These are phyloP conservation scores for Trichosporon asahii DNA, from an alignment of 1,284 basidiomycete species.

Conservation along the genomic window DNA sequence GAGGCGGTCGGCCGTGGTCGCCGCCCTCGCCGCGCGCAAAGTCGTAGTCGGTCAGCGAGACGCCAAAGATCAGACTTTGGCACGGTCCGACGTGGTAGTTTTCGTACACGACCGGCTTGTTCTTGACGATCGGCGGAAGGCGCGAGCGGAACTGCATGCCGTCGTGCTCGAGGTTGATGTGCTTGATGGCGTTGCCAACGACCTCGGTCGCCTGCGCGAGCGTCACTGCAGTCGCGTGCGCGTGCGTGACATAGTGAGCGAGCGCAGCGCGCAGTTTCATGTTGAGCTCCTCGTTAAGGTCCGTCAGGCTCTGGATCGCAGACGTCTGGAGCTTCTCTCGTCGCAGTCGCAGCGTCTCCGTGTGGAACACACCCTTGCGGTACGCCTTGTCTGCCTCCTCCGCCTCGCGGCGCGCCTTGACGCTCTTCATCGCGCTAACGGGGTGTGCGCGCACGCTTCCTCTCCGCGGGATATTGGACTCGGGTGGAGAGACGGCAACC, in stretches of 20 bases:
- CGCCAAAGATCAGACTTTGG: conserved; percentile 76
- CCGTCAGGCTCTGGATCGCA: conserved; percentile 77
- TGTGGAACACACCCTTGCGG: conserved; percentile 82
- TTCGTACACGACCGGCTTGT: conserved; percentile 40
- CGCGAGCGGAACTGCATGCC: conserved; percentile 40
- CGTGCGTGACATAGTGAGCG: conserved; percentile 69
- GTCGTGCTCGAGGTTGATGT: conserved; percentile 68
- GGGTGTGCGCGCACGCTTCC: conserved; percentile 15
- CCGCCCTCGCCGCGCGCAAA: conserved; percentile 70
- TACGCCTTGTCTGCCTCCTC: conserved; percentile 97
- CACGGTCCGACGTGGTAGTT: conserved; percentile 69
- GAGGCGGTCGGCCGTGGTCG: conserved; percentile 63
- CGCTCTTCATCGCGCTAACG: conserved; percentile 61
- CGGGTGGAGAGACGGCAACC: conserved; percentile 21
- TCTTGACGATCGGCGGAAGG: conserved; percentile 12
- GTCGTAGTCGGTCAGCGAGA: conserved; percentile 87
- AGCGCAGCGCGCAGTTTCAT: conserved; percentile 63
- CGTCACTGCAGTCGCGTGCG: conserved; percentile 56
- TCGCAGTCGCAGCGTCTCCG: conserved; percentile 83
- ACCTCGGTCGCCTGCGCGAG: conserved; percentile 58
- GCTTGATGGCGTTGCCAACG: conserved; percentile 56
- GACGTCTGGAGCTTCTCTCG: conserved; percentile 77
- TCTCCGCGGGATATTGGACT: conserved; percentile 17
- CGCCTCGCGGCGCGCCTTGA: conserved; percentile 79
- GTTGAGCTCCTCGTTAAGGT: conserved; percentile 72